Evolutionary conservation across 2,329 filamentous ascomycete species (phyloP).

Genomic region (Colletotrichum sansevieriae): DNA sequence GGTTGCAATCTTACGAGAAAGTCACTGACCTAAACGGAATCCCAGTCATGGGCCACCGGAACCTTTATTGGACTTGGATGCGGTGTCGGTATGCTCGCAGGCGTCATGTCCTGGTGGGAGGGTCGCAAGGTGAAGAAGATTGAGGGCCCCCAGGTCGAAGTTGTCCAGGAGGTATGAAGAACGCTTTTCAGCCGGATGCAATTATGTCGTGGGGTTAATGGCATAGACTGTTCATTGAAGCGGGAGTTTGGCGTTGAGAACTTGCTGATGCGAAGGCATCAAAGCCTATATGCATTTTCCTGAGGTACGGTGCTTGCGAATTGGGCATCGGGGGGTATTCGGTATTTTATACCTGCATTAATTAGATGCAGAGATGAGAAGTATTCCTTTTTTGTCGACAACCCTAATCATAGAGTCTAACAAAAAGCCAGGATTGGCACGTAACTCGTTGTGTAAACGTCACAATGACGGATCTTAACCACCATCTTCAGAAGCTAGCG

Average conservation of each 20-base stretch:
- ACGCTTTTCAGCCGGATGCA: background rate
- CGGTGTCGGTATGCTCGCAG: constrained; percentile 45
- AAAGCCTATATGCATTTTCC: background rate
- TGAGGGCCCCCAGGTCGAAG: constrained; percentile 44
- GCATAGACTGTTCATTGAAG: no score
- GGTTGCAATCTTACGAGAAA: no score
- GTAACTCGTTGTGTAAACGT: background rate
- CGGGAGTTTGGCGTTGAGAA: no score
- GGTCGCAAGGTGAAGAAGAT: constrained; percentile 46
- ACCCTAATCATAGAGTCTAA: background rate
- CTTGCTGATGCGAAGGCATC: no score
- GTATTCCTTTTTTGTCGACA: no score
- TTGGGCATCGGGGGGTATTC: no score
- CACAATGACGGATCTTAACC: background rate
- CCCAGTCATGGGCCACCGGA: constrained; percentile 43
- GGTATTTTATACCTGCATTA: no score
- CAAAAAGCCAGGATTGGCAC: background rate
- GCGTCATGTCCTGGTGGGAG: constrained; percentile 47
- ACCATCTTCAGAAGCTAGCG: background rate
- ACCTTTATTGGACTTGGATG: constrained; percentile 46
- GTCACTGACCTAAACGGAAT: background rate
- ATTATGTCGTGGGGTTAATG: background rate
- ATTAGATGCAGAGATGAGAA: no score
- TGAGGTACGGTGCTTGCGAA: no score
- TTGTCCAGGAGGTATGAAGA: constrained; percentile 38